Evolutionary conservation across 2,329 filamentous ascomycete genomes (phyloP).

Genomic region (Pyrenophora graminea): DNA sequence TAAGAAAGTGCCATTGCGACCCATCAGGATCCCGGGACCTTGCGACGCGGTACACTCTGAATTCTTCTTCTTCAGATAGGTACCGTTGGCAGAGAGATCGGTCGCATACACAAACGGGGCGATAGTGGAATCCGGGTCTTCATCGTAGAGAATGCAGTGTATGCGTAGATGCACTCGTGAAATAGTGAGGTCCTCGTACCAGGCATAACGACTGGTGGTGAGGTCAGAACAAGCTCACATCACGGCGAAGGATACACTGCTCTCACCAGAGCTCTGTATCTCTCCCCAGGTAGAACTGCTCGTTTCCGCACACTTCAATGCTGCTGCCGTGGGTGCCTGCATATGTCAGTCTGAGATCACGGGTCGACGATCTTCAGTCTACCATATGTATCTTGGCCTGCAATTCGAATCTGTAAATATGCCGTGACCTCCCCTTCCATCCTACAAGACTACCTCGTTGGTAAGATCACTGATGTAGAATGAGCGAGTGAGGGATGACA

Average conservation of each 20-base stretch:
- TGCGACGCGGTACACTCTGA: slow-evolving; percentile 26
- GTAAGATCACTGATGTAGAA: background rate
- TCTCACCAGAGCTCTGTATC: slow-evolving; percentile 40
- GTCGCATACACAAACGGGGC: slow-evolving; percentile 54
- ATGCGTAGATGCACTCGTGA: slow-evolving; percentile 54
- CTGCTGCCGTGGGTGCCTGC: slow-evolving; percentile 28
- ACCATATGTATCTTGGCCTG: slow-evolving; percentile 24
- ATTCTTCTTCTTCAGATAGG: slow-evolving; percentile 41
- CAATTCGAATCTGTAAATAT: slow-evolving; percentile 31
- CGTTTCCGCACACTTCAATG: slow-evolving; percentile 41
- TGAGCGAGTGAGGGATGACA: background rate
- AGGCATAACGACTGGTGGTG: slow-evolving; percentile 33
- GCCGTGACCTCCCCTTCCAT: slow-evolving; percentile 37
- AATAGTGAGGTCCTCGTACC: slow-evolving; percentile 42
- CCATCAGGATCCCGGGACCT: slow-evolving; percentile 37
- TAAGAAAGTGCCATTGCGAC: slow-evolving; percentile 45
- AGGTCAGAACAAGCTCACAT: slow-evolving; percentile 21
- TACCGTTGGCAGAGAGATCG: slow-evolving; percentile 52
- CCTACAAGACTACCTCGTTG: background rate
- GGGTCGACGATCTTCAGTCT: slow-evolving; percentile 3
- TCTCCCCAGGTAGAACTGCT: slow-evolving; percentile 45
- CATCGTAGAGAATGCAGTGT: slow-evolving; percentile 53
- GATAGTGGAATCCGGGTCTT: slow-evolving; percentile 40
- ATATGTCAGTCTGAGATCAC: slow-evolving; percentile 21
- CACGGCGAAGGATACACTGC: slow-evolving; percentile 3